Evolutionary conservation across 352 stramenopile genomes (phyloP), one percentile per base, ranked within the genome.

Genomic region (Salisapilia sapeloensis): DNA sequence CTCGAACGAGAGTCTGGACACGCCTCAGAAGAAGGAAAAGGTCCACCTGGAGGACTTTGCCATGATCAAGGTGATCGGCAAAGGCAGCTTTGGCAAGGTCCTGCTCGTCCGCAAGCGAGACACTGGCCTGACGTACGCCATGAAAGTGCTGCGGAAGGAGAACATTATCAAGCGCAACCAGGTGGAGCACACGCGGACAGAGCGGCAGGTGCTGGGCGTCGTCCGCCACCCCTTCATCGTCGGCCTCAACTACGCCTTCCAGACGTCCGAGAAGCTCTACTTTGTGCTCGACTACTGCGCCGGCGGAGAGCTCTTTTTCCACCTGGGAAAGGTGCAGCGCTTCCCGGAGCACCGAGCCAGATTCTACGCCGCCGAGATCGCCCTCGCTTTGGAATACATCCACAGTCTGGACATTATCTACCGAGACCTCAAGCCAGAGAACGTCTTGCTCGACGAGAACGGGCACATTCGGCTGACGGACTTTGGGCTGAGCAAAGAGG

Each of bases 111-210:
- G 82, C 41, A 94, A 98, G 56, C 86, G 85, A 24, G 74, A 92
- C 44, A 90, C 65, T 14, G 70, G 78, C 23, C 50, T 92, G 36
- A 90, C 98, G 40, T 98, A 96, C 60, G 95, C 95, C 3, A 95
- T 99, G 67, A 99, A 99, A 48, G 92, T 98, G n/a, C 60, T 99
- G 33, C 72, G 83, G 30, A 99, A 99, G 62, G 90, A 97, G 39
- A 97, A 97, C 46, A 97, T 99, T 42, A 96, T 98, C 51, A 97
- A 96, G 49, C 72, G 93, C 31, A 98, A 99, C 49, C 93, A 98
- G 60, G 85, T 98, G 18, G 93, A 98, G 58, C 94, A 99, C 60
- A 98, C 93, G n/a, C 95, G 91, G 48, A 98, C 93, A 15, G 95
- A 98, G 69, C 71, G 93, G 12, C 92, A 92, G 44, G 93, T 98